Conservation (phyloP, 495 filamentous ascomycete species). For the Aspergillus affinis region DNA sequence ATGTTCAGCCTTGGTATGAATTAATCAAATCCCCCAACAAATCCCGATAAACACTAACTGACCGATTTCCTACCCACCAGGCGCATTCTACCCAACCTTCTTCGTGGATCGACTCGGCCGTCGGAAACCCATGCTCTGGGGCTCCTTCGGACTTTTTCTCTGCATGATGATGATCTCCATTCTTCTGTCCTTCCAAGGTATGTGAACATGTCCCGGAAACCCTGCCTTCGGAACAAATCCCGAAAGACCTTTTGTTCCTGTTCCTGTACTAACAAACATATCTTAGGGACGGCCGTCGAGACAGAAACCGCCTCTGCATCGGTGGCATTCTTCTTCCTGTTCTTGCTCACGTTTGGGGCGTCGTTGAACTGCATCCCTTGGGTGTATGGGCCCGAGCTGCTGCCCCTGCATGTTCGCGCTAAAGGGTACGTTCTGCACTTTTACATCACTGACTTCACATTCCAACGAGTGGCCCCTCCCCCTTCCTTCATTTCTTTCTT, state of each 20-base stretch:
- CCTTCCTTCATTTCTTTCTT: not conserved
- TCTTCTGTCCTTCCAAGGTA: conserved; percentile 41
- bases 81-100: conserved; percentile 35
- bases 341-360: conserved; percentile 52
- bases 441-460: not conserved
- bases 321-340: conserved; percentile 50
- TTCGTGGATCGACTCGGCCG: conserved; percentile 54
- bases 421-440: conserved; percentile 32
- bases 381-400: conserved; percentile 48
- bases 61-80: conserved; percentile 12
- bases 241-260: no score
- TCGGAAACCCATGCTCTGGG: conserved; percentile 59
- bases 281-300: not conserved
- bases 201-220: not conserved
- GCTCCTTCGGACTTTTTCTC: conserved; percentile 49
- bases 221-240: not conserved
- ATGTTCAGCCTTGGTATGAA: conserved; percentile 35
- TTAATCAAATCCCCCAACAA: not conserved
- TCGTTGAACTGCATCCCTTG: conserved; percentile 50
- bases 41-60: not conserved
- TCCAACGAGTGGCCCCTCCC: conserved; percentile 1
- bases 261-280: not conserved
- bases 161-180: conserved; percentile 56
- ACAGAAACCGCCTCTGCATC: conserved; percentile 33
- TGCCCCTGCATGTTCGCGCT: conserved; percentile 41